These are phyloP conservation scores for Eragrostis curvula DNA, from an alignment of 176 grass and related monocot species.

Conservation along the genomic window DNA sequence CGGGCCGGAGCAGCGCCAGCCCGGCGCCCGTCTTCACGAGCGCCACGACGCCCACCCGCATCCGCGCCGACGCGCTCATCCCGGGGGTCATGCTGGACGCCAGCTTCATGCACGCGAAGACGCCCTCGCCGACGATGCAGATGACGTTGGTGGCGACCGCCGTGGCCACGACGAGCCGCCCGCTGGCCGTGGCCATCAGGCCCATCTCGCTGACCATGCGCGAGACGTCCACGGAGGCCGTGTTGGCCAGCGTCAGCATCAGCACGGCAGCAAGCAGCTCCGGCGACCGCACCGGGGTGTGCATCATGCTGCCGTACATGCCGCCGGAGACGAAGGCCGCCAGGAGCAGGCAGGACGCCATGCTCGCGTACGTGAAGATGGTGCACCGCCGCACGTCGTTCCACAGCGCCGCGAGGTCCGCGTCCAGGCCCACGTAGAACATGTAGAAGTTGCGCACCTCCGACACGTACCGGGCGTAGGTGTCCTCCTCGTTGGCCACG, in stretches of 20 bases:
- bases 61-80: constrained; percentile 12
- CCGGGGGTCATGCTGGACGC: constrained; percentile 29
- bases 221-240: constrained; percentile 42
- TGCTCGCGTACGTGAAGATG: constrained; percentile 43
- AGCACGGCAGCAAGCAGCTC: constrained; percentile 56
- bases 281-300: constrained; percentile 51
- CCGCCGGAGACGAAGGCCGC: constrained; percentile 56
- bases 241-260: constrained; percentile 52
- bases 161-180: constrained; percentile 36
- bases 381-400: constrained; percentile 50
- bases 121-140: constrained; percentile 52
- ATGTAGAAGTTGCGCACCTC: constrained; percentile 52
- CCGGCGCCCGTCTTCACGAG: constrained; percentile 30
- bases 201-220: constrained; percentile 42
- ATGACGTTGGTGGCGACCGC: constrained; percentile 43
- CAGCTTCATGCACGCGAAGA: constrained; percentile 54
- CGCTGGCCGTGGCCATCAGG: constrained; percentile 33
- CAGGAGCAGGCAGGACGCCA: constrained; percentile 50
- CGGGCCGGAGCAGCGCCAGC: constrained; percentile 23
- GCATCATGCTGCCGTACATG: constrained; percentile 67
- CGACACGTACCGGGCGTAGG: constrained; percentile 33
- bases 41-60: constrained; percentile 37
- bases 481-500: constrained; percentile 52
- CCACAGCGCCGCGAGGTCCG: constrained; percentile 55
- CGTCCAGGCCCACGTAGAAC: constrained; percentile 56